Conservation (phyloP, 768 basidiomycete genomes). For the Chalciporus piperatus region DNA sequence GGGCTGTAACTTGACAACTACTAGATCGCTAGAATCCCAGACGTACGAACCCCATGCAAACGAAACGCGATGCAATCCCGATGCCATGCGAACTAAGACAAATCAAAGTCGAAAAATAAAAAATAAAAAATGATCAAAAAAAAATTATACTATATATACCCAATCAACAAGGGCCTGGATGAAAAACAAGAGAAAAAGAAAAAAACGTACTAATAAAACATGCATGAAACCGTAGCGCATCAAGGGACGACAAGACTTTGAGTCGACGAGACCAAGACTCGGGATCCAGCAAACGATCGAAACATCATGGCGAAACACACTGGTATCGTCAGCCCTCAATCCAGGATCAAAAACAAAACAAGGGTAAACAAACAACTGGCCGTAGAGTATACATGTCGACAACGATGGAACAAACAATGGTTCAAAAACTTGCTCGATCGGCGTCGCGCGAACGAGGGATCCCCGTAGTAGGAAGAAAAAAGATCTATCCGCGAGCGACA, state of each 20-base stretch:
- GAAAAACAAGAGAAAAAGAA: neutral
- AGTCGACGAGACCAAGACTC: slow-evolving; percentile 1
- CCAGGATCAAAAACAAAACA: neutral
- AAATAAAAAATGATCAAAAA: neutral
- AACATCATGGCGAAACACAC: neutral
- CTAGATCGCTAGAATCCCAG: neutral
- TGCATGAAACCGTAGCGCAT: neutral
- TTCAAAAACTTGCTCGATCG: neutral
- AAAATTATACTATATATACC: slow-evolving; percentile 12
- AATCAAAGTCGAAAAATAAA: neutral
- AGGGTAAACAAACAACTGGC: slow-evolving; percentile 1
- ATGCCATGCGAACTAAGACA: neutral
- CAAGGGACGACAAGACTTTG: neutral
- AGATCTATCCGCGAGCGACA: slow-evolving; percentile 16
- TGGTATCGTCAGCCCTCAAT: neutral
- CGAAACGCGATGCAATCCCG: neutral
- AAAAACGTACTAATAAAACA: neutral
- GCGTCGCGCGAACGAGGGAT: neutral
- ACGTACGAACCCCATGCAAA: neutral
- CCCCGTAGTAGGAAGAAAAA: neutral
- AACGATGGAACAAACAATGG: neutral
- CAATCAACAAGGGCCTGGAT: neutral
- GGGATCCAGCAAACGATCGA: neutral
- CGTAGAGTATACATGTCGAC: slow-evolving; percentile 5
- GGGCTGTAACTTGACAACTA: neutral